A percentile compares a stretch with the other conserved stretches of the same genome.
Conservation (phyloP, 257 asterid genomes). For the Solanum corneliomulleri region DNA sequence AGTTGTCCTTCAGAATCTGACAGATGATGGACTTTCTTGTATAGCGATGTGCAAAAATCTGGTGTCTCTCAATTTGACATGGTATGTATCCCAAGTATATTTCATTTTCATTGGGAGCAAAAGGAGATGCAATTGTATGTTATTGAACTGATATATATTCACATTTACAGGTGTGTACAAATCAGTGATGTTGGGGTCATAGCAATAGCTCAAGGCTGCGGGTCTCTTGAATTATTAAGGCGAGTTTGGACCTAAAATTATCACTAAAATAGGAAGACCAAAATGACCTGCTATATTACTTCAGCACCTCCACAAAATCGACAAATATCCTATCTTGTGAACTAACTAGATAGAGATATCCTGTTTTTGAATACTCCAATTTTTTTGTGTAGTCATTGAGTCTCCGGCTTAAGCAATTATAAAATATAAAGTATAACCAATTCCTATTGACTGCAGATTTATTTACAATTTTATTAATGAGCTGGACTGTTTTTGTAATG, state of each 20-base stretch:
- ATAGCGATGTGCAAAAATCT: constrained; percentile 73
- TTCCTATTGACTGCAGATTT: neutral
- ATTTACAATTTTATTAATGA: neutral
- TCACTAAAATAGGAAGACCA: neutral
- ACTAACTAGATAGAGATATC: neutral
- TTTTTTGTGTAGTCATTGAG: neutral
- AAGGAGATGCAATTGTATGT: neutral
- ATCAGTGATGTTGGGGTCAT: constrained; percentile 71
- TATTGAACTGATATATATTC: constrained; percentile 4
- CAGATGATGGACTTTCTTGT: constrained; percentile 72
- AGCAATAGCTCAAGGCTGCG: constrained; percentile 69
- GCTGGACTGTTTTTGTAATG: neutral
- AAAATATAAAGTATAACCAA: neutral
- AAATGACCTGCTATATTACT: neutral
- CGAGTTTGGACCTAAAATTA: constrained; percentile 3
- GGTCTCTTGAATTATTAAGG: constrained; percentile 76
- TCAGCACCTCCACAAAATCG: neutral
- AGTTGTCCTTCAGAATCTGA: constrained; percentile 49
- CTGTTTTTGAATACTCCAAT: neutral
- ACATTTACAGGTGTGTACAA: constrained; percentile 57
- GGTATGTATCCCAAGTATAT: constrained; percentile 32
- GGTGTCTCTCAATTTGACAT: constrained; percentile 60
- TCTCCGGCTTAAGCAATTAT: neutral
- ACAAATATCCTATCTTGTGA: neutral
- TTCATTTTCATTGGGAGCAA: neutral